Evolutionary conservation across 2,329 filamentous ascomycete species (phyloP).

Genomic region (Fusarium pilosicola): DNA sequence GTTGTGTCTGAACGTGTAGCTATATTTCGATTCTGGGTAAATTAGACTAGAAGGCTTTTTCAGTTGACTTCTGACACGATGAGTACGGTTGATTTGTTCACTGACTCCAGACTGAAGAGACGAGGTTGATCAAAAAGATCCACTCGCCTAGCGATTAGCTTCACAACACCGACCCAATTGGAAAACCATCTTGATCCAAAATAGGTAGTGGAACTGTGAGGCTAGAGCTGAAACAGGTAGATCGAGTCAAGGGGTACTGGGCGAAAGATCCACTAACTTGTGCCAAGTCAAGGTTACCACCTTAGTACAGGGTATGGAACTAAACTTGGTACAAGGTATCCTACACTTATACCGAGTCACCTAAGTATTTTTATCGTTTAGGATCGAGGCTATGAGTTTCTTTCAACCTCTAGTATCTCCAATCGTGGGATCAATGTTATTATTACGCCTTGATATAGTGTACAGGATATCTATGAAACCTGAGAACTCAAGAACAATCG

Average conservation of each 20-base stretch:
- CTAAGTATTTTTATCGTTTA: background rate
- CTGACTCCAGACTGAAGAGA: background rate
- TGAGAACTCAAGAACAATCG: too few species aligned
- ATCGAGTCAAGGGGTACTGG: background rate
- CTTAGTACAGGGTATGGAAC: rapidly evolving
- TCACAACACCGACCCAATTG: background rate
- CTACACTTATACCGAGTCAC: rapidly evolving
- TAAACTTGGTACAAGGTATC: rapidly evolving
- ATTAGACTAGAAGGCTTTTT: rapidly evolving
- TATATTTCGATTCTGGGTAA: rapidly evolving
- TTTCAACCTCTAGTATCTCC: rapidly evolving
- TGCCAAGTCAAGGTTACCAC: background rate
- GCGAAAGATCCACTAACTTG: background rate
- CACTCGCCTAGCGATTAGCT: background rate
- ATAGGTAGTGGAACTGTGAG: background rate
- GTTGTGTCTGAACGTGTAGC: rapidly evolving
- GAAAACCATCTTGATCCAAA: background rate
- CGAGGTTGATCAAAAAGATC: background rate
- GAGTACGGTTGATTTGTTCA: rapidly evolving
- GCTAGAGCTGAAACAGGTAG: background rate
- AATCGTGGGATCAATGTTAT: background rate
- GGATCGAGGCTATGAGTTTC: background rate
- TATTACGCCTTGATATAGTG: too few species aligned
- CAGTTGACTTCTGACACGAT: too few species aligned
- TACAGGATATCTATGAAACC: too few species aligned